Evolutionary conservation across 2,329 filamentous ascomycete species (phyloP).

Genomic region (Ophioceras dolichostomum): DNA sequence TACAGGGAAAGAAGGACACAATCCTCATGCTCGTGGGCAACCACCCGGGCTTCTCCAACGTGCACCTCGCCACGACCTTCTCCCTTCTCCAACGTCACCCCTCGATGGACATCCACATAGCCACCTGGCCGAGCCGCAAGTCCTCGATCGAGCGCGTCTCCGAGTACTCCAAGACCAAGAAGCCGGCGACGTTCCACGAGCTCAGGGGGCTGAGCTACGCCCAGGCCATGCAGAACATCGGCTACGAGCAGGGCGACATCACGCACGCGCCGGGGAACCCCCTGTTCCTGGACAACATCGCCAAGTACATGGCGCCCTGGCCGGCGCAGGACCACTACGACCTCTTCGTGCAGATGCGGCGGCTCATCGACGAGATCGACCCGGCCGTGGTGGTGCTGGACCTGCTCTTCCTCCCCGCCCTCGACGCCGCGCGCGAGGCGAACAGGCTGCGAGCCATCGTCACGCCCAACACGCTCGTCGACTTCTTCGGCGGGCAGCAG

Average conservation of each 20-base stretch:
- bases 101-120: slow-evolving; percentile 15
- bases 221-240: background rate
- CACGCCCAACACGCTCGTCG: slow-evolving; percentile 6
- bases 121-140: background rate
- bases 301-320: slow-evolving; percentile 1
- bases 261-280: slow-evolving; percentile 16
- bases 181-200: slow-evolving; percentile 1
- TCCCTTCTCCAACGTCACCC: slow-evolving; percentile 17
- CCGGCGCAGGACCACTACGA: slow-evolving; percentile 2
- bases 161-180: background rate
- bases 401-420: slow-evolving; percentile 6
- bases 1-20: slow-evolving; percentile 15
- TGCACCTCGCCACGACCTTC: slow-evolving; percentile 17
- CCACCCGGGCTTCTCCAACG: slow-evolving; percentile 18
- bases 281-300: slow-evolving; percentile 12
- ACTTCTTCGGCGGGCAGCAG: slow-evolving; percentile 6
- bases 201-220: background rate
- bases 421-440: slow-evolving; percentile 7
- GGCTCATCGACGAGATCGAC: slow-evolving; percentile 7
- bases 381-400: slow-evolving; percentile 11
- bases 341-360: background rate
- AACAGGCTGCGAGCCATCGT: slow-evolving; percentile 7
- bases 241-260: slow-evolving; percentile 15
- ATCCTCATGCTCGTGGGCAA: slow-evolving; percentile 15
- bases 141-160: slow-evolving; percentile 2